A percentile compares a stretch with the other conserved stretches of the same genome.
phyloP scores from a whole-genome alignment of 2,329 filamentous ascomycete species.

The Hypoxylon sp. region DNA sequence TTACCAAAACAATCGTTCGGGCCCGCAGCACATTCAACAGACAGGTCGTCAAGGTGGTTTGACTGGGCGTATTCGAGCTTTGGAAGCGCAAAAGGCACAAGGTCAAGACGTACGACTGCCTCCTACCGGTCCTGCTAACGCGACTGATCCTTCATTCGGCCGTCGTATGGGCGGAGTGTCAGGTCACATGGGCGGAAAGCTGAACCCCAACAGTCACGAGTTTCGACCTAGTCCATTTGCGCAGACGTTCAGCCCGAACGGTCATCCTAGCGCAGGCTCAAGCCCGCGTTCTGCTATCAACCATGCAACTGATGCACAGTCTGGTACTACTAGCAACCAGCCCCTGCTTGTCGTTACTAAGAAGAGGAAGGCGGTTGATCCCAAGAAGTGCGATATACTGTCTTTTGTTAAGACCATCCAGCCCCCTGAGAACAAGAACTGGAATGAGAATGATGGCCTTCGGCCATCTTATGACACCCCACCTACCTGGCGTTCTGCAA shows the following conservation, averaged over 20 bases:
- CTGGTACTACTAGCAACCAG: constrained; percentile 49
- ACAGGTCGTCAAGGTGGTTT: constrained; percentile 63
- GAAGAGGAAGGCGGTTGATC: constrained; percentile 79
- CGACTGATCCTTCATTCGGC: constrained; percentile 66
- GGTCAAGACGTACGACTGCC: constrained; percentile 76
- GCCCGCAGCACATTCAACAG: constrained; percentile 60
- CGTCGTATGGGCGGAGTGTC: constrained; percentile 68
- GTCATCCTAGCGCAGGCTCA: constrained; percentile 75
- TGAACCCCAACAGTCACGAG: constrained; percentile 79
- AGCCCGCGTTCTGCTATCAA: constrained; percentile 78
- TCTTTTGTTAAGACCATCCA: constrained; percentile 68
- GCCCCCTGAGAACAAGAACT: constrained; percentile 71
- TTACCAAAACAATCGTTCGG: constrained; percentile 65
- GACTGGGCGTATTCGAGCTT: constrained; percentile 65
- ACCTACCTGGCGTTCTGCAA: constrained; percentile 84
- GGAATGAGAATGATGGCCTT: constrained; percentile 84
- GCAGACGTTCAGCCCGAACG: constrained; percentile 82
- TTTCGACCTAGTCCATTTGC: constrained; percentile 90
- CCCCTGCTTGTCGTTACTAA: constrained; percentile 71
- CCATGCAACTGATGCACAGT: constrained; percentile 58
- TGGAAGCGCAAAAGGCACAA: constrained; percentile 67
- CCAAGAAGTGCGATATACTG: constrained; percentile 76
- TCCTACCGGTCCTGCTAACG: constrained; percentile 79
- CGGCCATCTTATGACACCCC: constrained; percentile 86
- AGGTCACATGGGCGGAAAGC: constrained; percentile 67